These are phyloP conservation scores for Chlamydomonas urium DNA, from an alignment of 139 green algal species.

Conservation along the genomic window DNA sequence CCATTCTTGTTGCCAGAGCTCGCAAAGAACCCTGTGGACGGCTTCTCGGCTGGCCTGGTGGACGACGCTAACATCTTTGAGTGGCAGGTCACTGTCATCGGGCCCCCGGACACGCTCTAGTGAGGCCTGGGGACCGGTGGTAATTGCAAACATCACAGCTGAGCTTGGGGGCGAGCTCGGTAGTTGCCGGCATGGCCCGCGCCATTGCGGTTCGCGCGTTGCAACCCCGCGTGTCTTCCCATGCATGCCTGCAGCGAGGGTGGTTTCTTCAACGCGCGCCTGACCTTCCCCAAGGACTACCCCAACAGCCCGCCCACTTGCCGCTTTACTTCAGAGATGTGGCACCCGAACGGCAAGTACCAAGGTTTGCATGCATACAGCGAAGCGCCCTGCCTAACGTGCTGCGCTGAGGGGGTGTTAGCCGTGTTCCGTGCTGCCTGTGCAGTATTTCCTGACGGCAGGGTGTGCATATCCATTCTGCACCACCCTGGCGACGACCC, in stretches of 20 bases:
- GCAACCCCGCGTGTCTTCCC: too few relatives aligned
- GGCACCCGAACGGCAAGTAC: slow-evolving; percentile 90
- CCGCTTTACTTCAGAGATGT: slow-evolving; percentile 98
- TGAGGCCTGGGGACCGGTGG: too few relatives aligned
- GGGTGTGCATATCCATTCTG: slow-evolving; percentile 99
- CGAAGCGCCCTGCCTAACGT: too few relatives aligned
- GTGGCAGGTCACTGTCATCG: slow-evolving; percentile 97
- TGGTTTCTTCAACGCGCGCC: slow-evolving; percentile 97
- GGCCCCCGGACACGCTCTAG: slow-evolving; percentile 97
- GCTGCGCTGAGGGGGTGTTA: too few relatives aligned
- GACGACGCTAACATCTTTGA: slow-evolving; percentile 98
- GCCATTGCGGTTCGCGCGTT: not conserved
- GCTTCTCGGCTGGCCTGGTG: slow-evolving; percentile 95
- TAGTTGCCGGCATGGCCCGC: too few relatives aligned
- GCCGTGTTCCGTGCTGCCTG: too few relatives aligned
- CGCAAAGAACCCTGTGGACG: slow-evolving; percentile 93
- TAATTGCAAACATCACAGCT: too few relatives aligned
- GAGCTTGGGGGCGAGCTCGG: too few relatives aligned
- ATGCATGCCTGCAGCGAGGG: slow-evolving; percentile 72
- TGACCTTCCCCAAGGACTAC: slow-evolving; percentile 97
- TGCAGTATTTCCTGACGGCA: slow-evolving; percentile 20
- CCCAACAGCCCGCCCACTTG: slow-evolving; percentile 91
- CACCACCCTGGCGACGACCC: slow-evolving; percentile 94
- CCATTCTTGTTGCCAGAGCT: too few relatives aligned
- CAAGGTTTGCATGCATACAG: too few relatives aligned